Evolutionary conservation across 2,329 filamentous ascomycete species (phyloP).

Genomic region (Epichloe gansuensis): DNA sequence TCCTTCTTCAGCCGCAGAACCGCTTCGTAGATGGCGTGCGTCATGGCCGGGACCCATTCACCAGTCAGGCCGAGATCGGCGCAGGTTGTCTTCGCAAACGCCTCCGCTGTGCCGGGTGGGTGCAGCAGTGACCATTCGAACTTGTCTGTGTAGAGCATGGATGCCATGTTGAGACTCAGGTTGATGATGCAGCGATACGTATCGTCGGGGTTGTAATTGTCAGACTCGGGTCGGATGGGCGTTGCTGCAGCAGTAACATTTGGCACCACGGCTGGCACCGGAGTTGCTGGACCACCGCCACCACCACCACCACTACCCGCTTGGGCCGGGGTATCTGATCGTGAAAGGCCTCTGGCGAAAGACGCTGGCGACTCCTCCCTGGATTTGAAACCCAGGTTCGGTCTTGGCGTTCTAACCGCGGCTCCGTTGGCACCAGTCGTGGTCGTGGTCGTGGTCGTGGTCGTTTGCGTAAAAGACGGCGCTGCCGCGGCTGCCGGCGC

Average conservation of each 20-base stretch:
- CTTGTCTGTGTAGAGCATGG: conserved; percentile 87
- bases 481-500: conserved; percentile 13
- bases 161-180: conserved; percentile 81
- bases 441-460: conserved; percentile 3
- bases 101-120: conserved; percentile 80
- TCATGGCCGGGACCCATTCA: conserved; percentile 90
- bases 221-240: conserved; percentile 46
- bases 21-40: conserved; percentile 93
- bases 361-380: conserved; percentile 27
- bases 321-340: conserved; percentile 43
- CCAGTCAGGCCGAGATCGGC: conserved; percentile 78
- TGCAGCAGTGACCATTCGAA: conserved; percentile 96
- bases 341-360: conserved; percentile 25
- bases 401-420: conserved; percentile 17
- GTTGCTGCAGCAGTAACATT: conserved; percentile 60
- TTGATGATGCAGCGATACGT: conserved; percentile 88
- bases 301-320: conserved; percentile 24
- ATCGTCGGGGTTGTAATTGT: conserved; percentile 79
- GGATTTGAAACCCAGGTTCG: conserved; percentile 19
- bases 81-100: conserved; percentile 85
- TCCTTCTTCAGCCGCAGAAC: conserved; percentile 90
- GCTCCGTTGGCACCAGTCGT: conserved; percentile 9
- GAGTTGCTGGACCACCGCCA: conserved; percentile 31
- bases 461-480: conserved; percentile 10
- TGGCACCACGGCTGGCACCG: conserved; percentile 23